Evolutionary conservation across 768 basidiomycete species (phyloP), one percentile per base, ranked within the genome.

Genomic region (Cantharellus cinnabarinus): DNA sequence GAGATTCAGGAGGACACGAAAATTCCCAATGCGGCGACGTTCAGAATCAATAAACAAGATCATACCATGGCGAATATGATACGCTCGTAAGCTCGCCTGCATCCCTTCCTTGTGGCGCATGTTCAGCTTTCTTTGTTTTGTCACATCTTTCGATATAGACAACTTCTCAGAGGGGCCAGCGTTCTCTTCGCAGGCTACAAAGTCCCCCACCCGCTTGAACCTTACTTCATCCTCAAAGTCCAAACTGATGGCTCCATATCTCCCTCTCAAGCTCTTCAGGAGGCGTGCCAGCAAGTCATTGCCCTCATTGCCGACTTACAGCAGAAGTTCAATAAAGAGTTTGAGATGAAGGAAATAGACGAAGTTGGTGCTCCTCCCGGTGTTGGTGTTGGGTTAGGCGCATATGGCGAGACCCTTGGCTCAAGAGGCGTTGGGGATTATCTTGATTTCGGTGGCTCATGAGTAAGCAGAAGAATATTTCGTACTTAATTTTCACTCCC

Each of bases 131-230:
- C 29, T 35, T 44, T 42, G 39, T 56, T 54, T 29, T 29, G 20
- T 29, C 20, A 29, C 20, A 29, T 29, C 20, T 29, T 29, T 29
- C 52, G n/a, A 2, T 48, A 34, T 68, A 95, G 93, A 2, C 90
- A 99, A 77, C 82, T 98, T 38, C 81, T 97, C 41, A 71, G 82
- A 4, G 85, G 86, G 78, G 84, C 88, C 3, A 76, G 82, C 63
- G 81, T 97, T 64, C 81, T 91, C 62, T 98, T 98, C 68, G 93
- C 93, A 1, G 95, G 95, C 1, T 98, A 98, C 81, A 90, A 93
- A 73, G 89, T 91, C 42, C 94, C 94, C 0, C 95, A 97, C 66
- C 94, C 95, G 1, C 80, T 94, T 29, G 89, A 95, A 63, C 90
- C 93, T 4, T 79, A 91, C 69, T 94, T 98, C 72, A 75, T 88